Base-by-base conservation (phyloP, 108 stramenopile genomes). In the Cyclostephanos invisitatus region DNA sequence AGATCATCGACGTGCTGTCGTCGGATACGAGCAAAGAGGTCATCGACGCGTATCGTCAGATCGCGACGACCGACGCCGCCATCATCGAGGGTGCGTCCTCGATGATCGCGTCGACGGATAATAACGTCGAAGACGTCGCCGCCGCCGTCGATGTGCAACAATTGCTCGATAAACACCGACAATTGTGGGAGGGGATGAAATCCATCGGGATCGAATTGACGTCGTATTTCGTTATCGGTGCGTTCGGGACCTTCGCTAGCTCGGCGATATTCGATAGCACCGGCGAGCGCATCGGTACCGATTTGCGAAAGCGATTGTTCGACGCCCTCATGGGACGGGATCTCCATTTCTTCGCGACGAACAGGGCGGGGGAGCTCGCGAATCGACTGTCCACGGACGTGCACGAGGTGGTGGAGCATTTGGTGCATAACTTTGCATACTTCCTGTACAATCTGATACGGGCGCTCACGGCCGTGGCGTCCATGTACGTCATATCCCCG, bases 321-420 rank as follows among this genome's bases (percentile, higher is more conserved):
- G 54, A 40, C 5, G 74, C 68, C 11, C 65, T 81, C 18, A 73
- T 81, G 17, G 68, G 70, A 42, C 73, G 74, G 28, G 67, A 73
- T 24, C 53, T 74, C 7, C 48, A 63, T 11, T 81, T 81, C 64
- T 81, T 74, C 40, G 80, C 74, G 35, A 49, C 70, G 32, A 74
- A 74, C 57, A 58, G 72, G 51, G 73, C 73, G 9, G 80, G 80
- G 7, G 80, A 81, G 60, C 55, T 81, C 36, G 73, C 80, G 22
- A 81, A 81, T 58, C 73, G 80, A 51, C 36, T 81, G 66, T 70
- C 68, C 58, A 81, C 80, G 4, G 80, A 81, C 54, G 80, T 81
- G 0, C 80, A 81, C 53, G 80, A 81, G 46, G 80, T 81, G 6
- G 80, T 73, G 0, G 80, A 81, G 40, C 80, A 81, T 70, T 38